Conservation (phyloP, 2,329 filamentous ascomycete species). For the Paecilomyces sp. region DNA sequence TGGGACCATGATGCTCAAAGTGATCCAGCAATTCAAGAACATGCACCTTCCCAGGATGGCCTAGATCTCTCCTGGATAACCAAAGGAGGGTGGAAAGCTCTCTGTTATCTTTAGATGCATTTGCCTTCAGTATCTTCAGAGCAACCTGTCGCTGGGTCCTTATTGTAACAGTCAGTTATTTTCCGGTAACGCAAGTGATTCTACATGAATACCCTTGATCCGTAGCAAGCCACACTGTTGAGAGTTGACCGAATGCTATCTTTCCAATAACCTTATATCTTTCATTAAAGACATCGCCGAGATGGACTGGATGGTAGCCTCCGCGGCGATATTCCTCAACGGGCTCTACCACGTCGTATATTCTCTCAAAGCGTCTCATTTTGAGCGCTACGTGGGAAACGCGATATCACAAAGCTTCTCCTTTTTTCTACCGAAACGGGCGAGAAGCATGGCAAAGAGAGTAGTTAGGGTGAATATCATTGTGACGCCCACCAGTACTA, state of each 20-base stretch:
- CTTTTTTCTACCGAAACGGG: too few relatives aligned
- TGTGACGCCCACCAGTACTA: too few relatives aligned
- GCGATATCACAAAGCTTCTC: too few relatives aligned
- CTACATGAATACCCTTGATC: constrained; percentile 5
- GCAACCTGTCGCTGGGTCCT: constrained; percentile 13
- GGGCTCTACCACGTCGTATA: constrained; percentile 14
- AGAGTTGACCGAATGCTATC: constrained; percentile 11
- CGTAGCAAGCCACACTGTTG: constrained; percentile 19
- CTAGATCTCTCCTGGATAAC: neutral
- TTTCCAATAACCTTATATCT: constrained; percentile 14
- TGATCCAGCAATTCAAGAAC: constrained; percentile 15
- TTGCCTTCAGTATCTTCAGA: constrained; percentile 14
- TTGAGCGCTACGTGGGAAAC: neutral
- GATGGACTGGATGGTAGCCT: constrained; percentile 19
- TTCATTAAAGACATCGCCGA: constrained; percentile 13
- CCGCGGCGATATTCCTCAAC: constrained; percentile 18
- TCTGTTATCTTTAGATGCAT: constrained; percentile 10
- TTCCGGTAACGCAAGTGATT: neutral
- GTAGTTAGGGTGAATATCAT: too few relatives aligned
- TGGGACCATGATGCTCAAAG: constrained; percentile 16
- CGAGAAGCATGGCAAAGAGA: too few relatives aligned
- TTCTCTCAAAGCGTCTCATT: constrained; percentile 14
- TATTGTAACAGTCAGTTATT: constrained; percentile 3
- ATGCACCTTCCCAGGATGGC: constrained; percentile 12
- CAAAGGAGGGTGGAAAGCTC: constrained; percentile 13